These are phyloP conservation scores for Erigeron philadelphicus DNA, from an alignment of 140 eudicot genomes.

Conservation along the genomic window DNA sequence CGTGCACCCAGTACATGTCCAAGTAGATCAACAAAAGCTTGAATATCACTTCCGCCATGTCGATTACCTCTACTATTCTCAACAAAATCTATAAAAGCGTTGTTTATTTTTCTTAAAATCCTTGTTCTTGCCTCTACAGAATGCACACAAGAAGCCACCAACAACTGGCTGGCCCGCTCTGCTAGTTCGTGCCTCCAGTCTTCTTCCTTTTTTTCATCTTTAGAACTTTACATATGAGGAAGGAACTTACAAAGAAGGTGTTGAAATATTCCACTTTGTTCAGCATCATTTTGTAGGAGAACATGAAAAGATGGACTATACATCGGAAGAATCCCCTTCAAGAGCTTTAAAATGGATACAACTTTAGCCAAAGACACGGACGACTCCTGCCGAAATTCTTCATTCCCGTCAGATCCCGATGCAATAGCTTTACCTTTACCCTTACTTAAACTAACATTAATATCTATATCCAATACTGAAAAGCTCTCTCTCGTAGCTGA, in stretches of 20 bases:
- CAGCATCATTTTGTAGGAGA: slow-evolving; percentile 76
- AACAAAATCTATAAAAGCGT: slow-evolving; percentile 59
- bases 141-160: slow-evolving; percentile 88
- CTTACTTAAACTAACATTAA: slow-evolving; percentile 57
- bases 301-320: slow-evolving; percentile 82
- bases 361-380: slow-evolving; percentile 73
- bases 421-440: slow-evolving; percentile 89
- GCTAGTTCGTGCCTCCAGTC: slow-evolving; percentile 95
- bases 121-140: slow-evolving; percentile 89
- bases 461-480: slow-evolving; percentile 66
- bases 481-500: slow-evolving; percentile 28
- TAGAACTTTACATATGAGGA: slow-evolving; percentile 48
- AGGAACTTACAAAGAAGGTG: slow-evolving; percentile 76
- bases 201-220: slow-evolving; percentile 67
- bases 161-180: slow-evolving; percentile 68
- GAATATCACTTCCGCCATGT: slow-evolving; percentile 65
- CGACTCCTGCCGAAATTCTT: slow-evolving; percentile 50
- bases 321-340: slow-evolving; percentile 74
- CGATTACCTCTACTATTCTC: slow-evolving; percentile 49
- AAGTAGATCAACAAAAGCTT: slow-evolving; percentile 63
- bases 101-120: slow-evolving; percentile 53
- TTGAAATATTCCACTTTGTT: slow-evolving; percentile 73
- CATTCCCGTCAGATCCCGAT: slow-evolving; percentile 47
- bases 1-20: slow-evolving; percentile 80
- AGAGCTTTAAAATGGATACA: slow-evolving; percentile 76